Conservation (phyloP, 345 rosid species). For the Eutrema heterophyllum region DNA sequence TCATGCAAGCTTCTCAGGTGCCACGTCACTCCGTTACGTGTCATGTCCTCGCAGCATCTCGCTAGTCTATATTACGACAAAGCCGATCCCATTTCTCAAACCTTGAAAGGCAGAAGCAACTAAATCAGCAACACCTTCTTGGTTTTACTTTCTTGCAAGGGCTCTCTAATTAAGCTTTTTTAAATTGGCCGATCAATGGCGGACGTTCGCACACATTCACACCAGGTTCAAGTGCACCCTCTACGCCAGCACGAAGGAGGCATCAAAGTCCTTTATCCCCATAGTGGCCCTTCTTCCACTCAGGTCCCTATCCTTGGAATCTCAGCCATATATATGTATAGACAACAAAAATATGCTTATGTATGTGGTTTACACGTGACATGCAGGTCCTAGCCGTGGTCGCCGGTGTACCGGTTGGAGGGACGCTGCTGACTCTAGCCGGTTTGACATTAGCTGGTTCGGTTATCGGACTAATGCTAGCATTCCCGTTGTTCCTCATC, state of each 20-base stretch:
- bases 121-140: slow-evolving; percentile 1
- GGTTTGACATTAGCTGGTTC: slow-evolving; percentile 67
- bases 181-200: slow-evolving; percentile 30
- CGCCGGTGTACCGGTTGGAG: slow-evolving; percentile 49
- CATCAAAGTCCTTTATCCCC: slow-evolving; percentile 18
- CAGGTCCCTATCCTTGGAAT: slow-evolving; percentile 9
- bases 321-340: neutral
- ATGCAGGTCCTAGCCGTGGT: slow-evolving; percentile 50
- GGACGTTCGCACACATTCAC: slow-evolving; percentile 47
- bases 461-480: slow-evolving; percentile 48
- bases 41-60: slow-evolving; percentile 10
- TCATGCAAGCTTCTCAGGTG: slow-evolving; percentile 56
- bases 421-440: slow-evolving; percentile 57
- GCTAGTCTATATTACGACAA: slow-evolving; percentile 21
- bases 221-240: slow-evolving; percentile 63
- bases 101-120: neutral
- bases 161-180: neutral
- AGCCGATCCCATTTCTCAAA: slow-evolving; percentile 9
- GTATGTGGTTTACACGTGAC: neutral
- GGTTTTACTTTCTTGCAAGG: neutral
- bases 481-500: slow-evolving; percentile 60
- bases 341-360: neutral
- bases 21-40: slow-evolving; percentile 47
- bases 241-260: slow-evolving; percentile 41
- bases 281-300: slow-evolving; percentile 51